Conservation (phyloP, 768 basidiomycete species). For the Lanmaoa pseudosensibilis region DNA sequence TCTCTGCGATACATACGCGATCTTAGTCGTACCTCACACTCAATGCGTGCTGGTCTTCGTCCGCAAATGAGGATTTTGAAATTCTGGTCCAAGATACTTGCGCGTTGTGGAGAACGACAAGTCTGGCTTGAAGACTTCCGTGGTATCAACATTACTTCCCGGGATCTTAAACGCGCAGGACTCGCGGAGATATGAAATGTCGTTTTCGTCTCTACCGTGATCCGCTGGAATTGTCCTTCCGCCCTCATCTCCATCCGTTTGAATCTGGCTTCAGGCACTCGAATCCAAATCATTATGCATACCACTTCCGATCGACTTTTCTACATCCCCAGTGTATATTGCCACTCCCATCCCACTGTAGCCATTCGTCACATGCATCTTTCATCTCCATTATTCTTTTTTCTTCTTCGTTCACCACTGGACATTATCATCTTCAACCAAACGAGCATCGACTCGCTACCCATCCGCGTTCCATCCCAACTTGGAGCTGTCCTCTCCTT, state of each 20-base stretch:
- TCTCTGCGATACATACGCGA: conserved; percentile 60
- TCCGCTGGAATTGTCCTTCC: background rate
- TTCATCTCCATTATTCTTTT: conserved; percentile 6
- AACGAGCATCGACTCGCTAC: conserved; percentile 1
- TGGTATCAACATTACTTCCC: conserved; percentile 56
- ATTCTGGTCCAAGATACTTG: conserved; percentile 53
- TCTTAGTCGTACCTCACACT: conserved; percentile 58
- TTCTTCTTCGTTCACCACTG: background rate
- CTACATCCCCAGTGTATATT: conserved; percentile 32
- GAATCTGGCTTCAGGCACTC: conserved; percentile 4
- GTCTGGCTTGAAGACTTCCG: conserved; percentile 68
- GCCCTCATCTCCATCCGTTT: background rate
- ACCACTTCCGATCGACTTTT: conserved; percentile 10
- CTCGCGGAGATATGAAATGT: conserved; percentile 16
- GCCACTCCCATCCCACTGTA: conserved; percentile 31
- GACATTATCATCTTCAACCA: conserved; percentile 1
- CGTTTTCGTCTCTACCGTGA: background rate
- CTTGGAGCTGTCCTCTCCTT: conserved; percentile 20
- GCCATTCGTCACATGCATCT: conserved; percentile 30
- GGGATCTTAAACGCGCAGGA: conserved; percentile 41
- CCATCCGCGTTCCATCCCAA: conserved; percentile 3
- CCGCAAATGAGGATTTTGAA: conserved; percentile 38
- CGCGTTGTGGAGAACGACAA: conserved; percentile 49
- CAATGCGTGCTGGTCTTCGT: conserved; percentile 42
- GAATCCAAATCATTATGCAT: conserved; percentile 20